A percentile compares a stretch with the other conserved stretches of the same genome.
Conservation (phyloP, 345 rosid genomes). For the Psidium guajava region DNA sequence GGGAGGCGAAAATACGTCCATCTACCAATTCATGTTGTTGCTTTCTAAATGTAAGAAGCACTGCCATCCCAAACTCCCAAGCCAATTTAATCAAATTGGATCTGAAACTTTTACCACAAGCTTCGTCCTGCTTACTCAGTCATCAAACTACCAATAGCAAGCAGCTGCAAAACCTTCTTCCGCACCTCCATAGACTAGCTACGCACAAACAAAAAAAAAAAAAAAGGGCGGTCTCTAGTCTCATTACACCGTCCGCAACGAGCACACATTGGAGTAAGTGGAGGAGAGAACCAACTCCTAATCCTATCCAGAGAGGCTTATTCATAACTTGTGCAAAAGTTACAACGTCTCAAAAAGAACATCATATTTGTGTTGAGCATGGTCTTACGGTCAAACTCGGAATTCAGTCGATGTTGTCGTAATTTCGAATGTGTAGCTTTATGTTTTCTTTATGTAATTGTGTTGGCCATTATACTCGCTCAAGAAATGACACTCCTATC, state of each 20-base stretch:
- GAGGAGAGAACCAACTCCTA: not conserved
- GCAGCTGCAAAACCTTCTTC: not conserved
- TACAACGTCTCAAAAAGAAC: not conserved
- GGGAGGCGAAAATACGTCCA: not conserved
- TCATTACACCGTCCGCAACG: not conserved
- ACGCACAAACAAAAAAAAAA: not conserved
- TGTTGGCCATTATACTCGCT: not conserved
- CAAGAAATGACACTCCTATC: not conserved
- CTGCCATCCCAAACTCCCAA: not conserved
- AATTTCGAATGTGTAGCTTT: not conserved
- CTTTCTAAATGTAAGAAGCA: not conserved
- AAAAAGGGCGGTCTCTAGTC: not conserved
- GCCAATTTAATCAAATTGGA: not conserved
- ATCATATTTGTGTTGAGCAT: not conserved
- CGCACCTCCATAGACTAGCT: not conserved
- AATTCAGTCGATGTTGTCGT: not conserved
- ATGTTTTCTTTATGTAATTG: not conserved
- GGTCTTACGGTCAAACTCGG: not conserved
- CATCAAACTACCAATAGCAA: not conserved
- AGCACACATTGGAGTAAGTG: not conserved
- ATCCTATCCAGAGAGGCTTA: not conserved
- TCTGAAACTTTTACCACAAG: not conserved
- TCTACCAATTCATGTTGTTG: not conserved
- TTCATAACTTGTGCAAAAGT: no score
- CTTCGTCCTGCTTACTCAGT: not conserved